Percentiles rank a stretch among this genome's conserved stretches.
Evolutionary conservation across 2,329 filamentous ascomycete species (phyloP).

Genomic region (Ambrosiella cleistominuta): DNA sequence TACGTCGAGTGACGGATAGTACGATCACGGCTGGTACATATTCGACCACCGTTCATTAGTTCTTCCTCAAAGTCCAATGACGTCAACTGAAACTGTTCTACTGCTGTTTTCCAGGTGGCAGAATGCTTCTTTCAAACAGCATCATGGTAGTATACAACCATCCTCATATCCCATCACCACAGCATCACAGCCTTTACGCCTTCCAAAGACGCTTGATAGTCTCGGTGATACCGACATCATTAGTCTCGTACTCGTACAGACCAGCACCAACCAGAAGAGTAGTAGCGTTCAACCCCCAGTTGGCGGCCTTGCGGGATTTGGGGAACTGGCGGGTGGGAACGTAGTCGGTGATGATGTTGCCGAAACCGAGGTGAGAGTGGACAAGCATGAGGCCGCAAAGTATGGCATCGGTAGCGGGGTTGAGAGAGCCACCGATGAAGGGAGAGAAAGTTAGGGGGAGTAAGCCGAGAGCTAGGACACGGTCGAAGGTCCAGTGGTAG

Average conservation of each 20-base stretch:
- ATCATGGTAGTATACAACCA: not conserved
- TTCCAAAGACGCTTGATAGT: conserved; percentile 78
- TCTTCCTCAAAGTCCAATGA: not conserved
- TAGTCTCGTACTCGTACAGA: conserved; percentile 97
- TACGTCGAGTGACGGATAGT: not conserved
- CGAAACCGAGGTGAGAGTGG: conserved; percentile 91
- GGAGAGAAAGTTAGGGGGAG: conserved; percentile 78
- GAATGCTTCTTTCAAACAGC: not conserved
- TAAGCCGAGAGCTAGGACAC: conserved; percentile 60
- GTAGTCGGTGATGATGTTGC: conserved; percentile 84
- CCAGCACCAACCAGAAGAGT: conserved; percentile 73
- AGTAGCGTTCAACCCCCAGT: conserved; percentile 61
- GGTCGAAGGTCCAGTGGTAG: conserved; percentile 98
- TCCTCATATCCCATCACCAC: not conserved
- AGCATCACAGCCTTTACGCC: conserved; percentile 32
- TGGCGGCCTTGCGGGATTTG: conserved; percentile 44
- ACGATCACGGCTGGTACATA: too few relatives aligned
- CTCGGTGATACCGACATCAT: conserved; percentile 88
- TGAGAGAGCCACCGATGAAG: conserved; percentile 80
- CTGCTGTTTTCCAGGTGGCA: too few relatives aligned
- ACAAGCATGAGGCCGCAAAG: conserved; percentile 70
- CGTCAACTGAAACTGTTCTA: not conserved
- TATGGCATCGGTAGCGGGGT: conserved; percentile 72
- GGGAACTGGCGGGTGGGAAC: conserved; percentile 57
- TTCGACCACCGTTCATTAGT: too few relatives aligned